Evolutionary conservation across 2,329 filamentous ascomycete genomes (phyloP).

Genomic region (Apiospora saccharicola): DNA sequence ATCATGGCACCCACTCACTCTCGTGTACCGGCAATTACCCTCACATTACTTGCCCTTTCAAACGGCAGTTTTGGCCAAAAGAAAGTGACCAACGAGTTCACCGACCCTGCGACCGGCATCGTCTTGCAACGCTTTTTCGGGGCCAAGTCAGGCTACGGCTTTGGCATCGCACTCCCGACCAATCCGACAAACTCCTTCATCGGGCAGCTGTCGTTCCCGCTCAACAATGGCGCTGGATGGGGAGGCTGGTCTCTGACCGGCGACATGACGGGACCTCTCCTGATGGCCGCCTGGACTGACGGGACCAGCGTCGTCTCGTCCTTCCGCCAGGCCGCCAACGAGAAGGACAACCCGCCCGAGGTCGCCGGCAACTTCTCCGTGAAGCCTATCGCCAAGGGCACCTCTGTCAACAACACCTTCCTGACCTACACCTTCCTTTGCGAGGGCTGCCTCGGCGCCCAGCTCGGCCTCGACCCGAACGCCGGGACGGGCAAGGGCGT

Average conservation of each 20-base stretch:
- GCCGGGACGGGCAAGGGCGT: conserved; percentile 34
- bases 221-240: conserved; percentile 51
- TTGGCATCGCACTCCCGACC: conserved; percentile 53
- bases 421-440: conserved; percentile 57
- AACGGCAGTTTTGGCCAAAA: neutral
- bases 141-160: conserved; percentile 46
- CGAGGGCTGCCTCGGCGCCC: conserved; percentile 43
- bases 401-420: conserved; percentile 50
- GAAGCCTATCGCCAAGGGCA: conserved; percentile 50
- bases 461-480: conserved; percentile 37
- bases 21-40: neutral
- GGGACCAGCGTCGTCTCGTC: conserved; percentile 47
- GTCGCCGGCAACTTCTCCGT: conserved; percentile 50
- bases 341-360: conserved; percentile 53
- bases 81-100: conserved; percentile 36
- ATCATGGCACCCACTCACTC: neutral
- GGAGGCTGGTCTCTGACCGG: conserved; percentile 53
- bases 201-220: conserved; percentile 53
- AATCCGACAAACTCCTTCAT: conserved; percentile 51
- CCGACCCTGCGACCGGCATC: conserved; percentile 44
- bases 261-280: conserved; percentile 53
- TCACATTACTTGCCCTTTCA: neutral
- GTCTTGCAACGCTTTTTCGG: conserved; percentile 49
- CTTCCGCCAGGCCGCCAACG: conserved; percentile 52
- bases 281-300: conserved; percentile 53